These are phyloP conservation scores for Aspergillus brasiliensis DNA, from an alignment of 2,329 filamentous ascomycete genomes.

Conservation along the genomic window DNA sequence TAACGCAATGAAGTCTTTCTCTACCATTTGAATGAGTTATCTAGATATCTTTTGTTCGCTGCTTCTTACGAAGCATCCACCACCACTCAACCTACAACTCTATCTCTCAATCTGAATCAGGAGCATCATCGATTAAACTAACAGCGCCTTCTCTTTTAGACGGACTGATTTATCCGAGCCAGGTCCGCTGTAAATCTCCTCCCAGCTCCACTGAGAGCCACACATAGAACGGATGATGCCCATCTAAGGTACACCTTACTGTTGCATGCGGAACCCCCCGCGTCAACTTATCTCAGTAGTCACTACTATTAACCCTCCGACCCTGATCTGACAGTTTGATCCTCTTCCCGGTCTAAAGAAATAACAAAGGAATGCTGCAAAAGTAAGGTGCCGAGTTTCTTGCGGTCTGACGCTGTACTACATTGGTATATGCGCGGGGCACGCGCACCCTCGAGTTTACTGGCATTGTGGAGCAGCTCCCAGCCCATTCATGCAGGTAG, in stretches of 20 bases:
- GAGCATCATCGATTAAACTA: not conserved
- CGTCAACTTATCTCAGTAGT: slow-evolving; percentile 10
- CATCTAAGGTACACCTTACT: slow-evolving; percentile 13
- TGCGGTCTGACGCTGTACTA: slow-evolving; percentile 2
- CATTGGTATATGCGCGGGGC: slow-evolving; percentile 1
- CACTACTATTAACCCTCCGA: slow-evolving; percentile 11
- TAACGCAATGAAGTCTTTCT: not conserved
- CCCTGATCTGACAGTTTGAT: slow-evolving; percentile 9
- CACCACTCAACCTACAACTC: not conserved
- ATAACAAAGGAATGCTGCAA: not conserved
- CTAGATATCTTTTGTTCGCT: not conserved
- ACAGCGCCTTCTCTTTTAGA: not conserved
- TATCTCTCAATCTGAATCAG: not conserved
- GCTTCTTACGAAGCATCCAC: no score
- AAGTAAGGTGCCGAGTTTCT: not conserved
- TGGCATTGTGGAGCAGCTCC: slow-evolving; percentile 1
- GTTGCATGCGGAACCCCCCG: slow-evolving; percentile 16
- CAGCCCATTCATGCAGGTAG: slow-evolving; percentile 4
- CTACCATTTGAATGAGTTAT: not conserved
- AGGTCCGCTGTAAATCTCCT: slow-evolving; percentile 18
- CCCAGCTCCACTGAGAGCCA: slow-evolving; percentile 18
- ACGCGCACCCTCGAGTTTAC: not conserved
- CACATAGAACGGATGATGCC: slow-evolving; percentile 18
- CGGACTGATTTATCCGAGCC: slow-evolving; percentile 23
- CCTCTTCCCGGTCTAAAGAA: slow-evolving; percentile 1